phyloP scores from a whole-genome alignment of 768 basidiomycete genomes.

The Suillus ampliporus region DNA sequence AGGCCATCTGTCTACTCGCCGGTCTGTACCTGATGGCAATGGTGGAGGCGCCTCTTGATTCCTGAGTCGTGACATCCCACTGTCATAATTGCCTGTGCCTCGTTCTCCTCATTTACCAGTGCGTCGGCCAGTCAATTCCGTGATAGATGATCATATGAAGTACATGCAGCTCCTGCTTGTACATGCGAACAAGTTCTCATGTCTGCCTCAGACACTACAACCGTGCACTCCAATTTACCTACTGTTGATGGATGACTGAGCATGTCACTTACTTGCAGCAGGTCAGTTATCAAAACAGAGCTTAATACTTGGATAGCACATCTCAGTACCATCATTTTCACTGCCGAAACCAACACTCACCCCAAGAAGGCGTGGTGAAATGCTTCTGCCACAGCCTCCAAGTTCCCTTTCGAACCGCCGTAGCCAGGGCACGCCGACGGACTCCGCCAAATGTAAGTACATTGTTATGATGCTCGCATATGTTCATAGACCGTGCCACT shows the following conservation, averaged over 20 bases:
- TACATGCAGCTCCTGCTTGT: neutral
- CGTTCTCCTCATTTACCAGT: neutral
- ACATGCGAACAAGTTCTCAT: neutral
- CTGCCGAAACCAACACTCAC: conserved; percentile 44
- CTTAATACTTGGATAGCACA: conserved; percentile 52
- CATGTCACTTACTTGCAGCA: conserved; percentile 1
- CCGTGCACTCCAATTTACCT: neutral
- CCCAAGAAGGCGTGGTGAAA: conserved; percentile 72
- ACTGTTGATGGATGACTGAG: neutral
- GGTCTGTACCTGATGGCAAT: too few species aligned
- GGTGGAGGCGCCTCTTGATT: too few species aligned
- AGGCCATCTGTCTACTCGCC: too few species aligned
- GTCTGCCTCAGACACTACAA: conserved; percentile 2
- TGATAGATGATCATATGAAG: neutral
- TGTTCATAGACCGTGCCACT: too few species aligned
- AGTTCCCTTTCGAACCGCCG: too few species aligned
- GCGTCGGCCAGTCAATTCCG: neutral
- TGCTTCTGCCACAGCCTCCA: conserved; percentile 76
- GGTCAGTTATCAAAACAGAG: conserved; percentile 74
- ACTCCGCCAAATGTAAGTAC: too few species aligned
- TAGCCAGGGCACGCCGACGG: too few species aligned
- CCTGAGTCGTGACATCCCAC: too few species aligned
- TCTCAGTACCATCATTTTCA: conserved; percentile 19
- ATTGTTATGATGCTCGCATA: too few species aligned
- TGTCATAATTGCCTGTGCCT: neutral